Evolutionary conservation across 305 asterid genomes (phyloP), one percentile per base, ranked within the genome.

Genomic region (Nicotiana rustica): DNA sequence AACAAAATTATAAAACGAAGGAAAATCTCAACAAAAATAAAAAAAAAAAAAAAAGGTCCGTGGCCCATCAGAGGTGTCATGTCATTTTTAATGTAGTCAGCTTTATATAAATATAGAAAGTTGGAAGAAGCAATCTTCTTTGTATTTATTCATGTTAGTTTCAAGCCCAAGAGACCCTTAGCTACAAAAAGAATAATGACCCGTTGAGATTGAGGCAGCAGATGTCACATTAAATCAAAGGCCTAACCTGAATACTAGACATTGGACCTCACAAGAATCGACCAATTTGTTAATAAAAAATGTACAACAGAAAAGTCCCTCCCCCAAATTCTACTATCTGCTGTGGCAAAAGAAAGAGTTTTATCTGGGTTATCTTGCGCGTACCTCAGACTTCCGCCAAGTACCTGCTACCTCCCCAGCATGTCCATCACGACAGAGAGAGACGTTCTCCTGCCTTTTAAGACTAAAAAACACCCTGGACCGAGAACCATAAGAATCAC

Each of bases 371-470:
- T 21, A 59, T 2, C 25, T 59, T 59, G 65, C 12, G 12, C 9
- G 65, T 21, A 59, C 65, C 65, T 71, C 18, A 10, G 60, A 33
- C 21, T 19, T 44, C 36, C 19, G 3, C 36, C 25, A 44, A 17
- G 78, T 6, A 71, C 25, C 14, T 71, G 21, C 36, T 70, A 70
- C 18, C 60, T 19, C 78, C 19, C 3, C 78, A 70, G 36, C 78
- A 41, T 33, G 1, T 31, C 56, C 77, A 69, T 6, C 10, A 12
- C 5, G 31, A 31, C 57, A 38, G 85, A 87, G 88, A 81, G 64
- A 85, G 85, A 90, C 84, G 87, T 84, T 90, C 96, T 88, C 91
- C 89, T 71, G 89, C 94, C 92, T 41, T 41, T 41, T 85, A 73
- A 73, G 79, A 73, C 25, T 13, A 15, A 8, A 14, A 49, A 49